A percentile compares a stretch with the other conserved stretches of the same genome.
These are phyloP conservation scores for Eucalyptus polybractea DNA, from an alignment of 345 rosid species.

Conservation along the genomic window DNA sequence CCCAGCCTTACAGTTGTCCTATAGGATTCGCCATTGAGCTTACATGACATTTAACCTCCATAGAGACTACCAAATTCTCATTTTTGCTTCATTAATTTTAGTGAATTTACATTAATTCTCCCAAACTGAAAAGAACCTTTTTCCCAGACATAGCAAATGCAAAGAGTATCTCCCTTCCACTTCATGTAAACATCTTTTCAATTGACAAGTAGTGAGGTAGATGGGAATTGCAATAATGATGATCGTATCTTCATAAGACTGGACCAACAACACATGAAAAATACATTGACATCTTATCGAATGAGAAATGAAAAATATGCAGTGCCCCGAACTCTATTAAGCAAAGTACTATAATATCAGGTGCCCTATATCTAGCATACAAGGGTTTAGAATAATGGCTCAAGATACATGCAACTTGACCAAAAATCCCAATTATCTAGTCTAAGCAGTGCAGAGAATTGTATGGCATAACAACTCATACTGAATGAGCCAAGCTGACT, in stretches of 20 bases:
- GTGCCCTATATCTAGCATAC: neutral
- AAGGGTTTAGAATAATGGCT: neutral
- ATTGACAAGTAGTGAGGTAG: neutral
- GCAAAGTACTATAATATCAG: neutral
- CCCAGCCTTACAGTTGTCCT: neutral
- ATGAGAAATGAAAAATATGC: neutral
- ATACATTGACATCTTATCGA: neutral
- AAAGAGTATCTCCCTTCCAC: neutral
- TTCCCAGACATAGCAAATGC: neutral
- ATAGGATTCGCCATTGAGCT: neutral
- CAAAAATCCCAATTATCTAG: neutral
- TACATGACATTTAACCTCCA: neutral
- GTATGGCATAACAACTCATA: neutral
- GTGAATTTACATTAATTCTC: neutral
- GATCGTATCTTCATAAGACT: neutral
- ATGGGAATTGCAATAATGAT: neutral
- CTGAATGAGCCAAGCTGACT: neutral
- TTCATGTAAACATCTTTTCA: neutral
- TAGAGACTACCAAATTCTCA: neutral
- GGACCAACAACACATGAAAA: neutral
- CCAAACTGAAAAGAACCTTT: neutral
- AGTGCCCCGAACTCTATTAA: neutral
- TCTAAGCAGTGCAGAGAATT: neutral
- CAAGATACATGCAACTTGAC: neutral
- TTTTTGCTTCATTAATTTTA: neutral